phyloP scores from a whole-genome alignment of 1,139 yeast genomes.

The Geotrichum phurueaensis region DNA sequence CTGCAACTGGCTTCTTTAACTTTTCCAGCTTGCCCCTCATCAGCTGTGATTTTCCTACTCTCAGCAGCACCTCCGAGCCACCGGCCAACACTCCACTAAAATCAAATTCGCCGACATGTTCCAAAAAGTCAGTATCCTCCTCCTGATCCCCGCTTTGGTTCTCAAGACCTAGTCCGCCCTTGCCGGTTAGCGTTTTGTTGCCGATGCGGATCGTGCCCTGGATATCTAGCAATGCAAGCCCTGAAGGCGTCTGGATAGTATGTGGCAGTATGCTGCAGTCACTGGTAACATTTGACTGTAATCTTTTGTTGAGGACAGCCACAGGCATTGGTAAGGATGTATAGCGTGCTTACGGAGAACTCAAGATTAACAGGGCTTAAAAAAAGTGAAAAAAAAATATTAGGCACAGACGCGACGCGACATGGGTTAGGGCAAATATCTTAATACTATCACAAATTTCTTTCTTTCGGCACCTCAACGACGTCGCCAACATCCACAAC shows the following conservation, averaged over 20 bases:
- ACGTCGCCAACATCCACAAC: background rate
- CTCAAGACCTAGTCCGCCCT: slow-evolving; percentile 15
- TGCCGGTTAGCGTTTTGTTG: slow-evolving; percentile 20
- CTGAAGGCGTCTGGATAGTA: slow-evolving; percentile 30
- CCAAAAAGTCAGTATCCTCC: slow-evolving; percentile 9
- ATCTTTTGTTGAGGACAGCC: slow-evolving; percentile 1
- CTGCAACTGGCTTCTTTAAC: slow-evolving; percentile 35
- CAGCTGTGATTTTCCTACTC: slow-evolving; percentile 34
- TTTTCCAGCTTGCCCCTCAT: slow-evolving; percentile 34
- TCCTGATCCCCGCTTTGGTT: background rate
- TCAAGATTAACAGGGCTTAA: background rate
- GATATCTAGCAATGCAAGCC: slow-evolving; percentile 32
- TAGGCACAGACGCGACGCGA: background rate
- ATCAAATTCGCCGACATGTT: slow-evolving; percentile 25
- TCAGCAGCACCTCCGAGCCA: slow-evolving; percentile 27
- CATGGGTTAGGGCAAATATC: background rate
- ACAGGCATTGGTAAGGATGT: background rate
- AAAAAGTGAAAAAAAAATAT: background rate
- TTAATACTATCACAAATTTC: background rate
- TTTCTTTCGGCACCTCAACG: background rate
- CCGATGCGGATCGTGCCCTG: slow-evolving; percentile 34
- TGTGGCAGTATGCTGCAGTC: slow-evolving; percentile 23
- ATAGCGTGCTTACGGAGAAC: background rate
- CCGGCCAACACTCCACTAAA: slow-evolving; percentile 22
- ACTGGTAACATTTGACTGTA: background rate